Evolutionary conservation across 2,329 filamentous ascomycete species (phyloP).

Genomic region (Pyrenophora seminiperda): DNA sequence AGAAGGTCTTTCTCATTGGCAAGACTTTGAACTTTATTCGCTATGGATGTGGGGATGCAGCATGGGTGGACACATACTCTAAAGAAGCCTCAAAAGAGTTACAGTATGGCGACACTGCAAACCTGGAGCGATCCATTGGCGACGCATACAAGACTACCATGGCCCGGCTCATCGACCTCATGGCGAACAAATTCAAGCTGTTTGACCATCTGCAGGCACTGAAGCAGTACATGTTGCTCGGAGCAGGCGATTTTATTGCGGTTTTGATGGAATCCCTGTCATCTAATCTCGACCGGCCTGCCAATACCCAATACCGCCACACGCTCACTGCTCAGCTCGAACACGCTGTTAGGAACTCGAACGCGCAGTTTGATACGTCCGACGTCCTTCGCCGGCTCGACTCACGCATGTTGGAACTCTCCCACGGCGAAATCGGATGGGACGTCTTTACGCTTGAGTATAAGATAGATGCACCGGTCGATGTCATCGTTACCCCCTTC

Average conservation of each 20-base stretch:
- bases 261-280: conserved; percentile 95
- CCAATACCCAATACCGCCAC: conserved; percentile 95
- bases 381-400: conserved; percentile 91
- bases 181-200: conserved; percentile 93
- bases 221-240: conserved; percentile 92
- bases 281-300: conserved; percentile 88
- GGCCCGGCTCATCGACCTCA: conserved; percentile 88
- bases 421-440: conserved; percentile 97
- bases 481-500: conserved; percentile 96
- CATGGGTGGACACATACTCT: conserved; percentile 95
- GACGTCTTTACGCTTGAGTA: conserved; percentile 99
- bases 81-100: conserved; percentile 91
- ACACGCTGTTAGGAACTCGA: conserved; percentile 94
- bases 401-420: conserved; percentile 96
- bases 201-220: conserved; percentile 90
- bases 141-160: conserved; percentile 98
- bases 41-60: conserved; percentile 89
- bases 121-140: conserved; percentile 89
- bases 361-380: conserved; percentile 91
- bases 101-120: conserved; percentile 89
- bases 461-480: conserved; percentile 94
- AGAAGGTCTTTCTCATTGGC: conserved; percentile 95
- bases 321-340: conserved; percentile 97
- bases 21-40: conserved; percentile 98
- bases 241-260: conserved; percentile 96